Evolutionary conservation across 2,329 filamentous ascomycete genomes (phyloP), one percentile per base, ranked within the genome.

Genomic region (Beauveria sp.): DNA sequence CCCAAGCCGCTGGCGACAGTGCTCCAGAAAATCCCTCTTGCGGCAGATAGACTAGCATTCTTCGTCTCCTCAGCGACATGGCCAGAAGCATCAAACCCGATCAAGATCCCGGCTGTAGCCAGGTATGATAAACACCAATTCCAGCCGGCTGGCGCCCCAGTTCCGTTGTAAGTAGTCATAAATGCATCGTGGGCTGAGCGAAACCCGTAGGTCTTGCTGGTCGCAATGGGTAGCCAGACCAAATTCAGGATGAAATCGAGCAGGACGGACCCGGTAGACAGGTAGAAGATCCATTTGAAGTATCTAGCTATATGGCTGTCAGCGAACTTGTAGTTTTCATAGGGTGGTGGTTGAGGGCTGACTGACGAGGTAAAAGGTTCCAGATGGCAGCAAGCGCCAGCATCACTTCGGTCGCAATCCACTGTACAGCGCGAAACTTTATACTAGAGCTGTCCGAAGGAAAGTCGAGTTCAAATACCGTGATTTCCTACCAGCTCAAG

Each of bases 101-200:
- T 84, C 60, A 86, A 67, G 46, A 85, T 79, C 46, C 83, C 83
- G 8, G 83, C 83, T 1, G 83, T 85, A 1, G 83, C 82, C 28
- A 84, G 78, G 68, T 83, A 86, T 4, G 81, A 84, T 3, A 86
- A 75, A 70, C 83, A 84, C 83, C 83, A 85, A 67, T 86, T 85
- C 83, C 83, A 85, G 3, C 78, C 82, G 1, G 77, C 73, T 0
- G 83, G 80, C 1, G 80, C 79, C 12, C 79, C 80, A 12, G 79
- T 82, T 2, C 78, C 79, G 61, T 86, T 86, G 67, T 84, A 84
- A 0, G 82, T 85, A 14, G 81, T 78, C 72, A 84, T 80, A 68
- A 86, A 85, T 9, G 83, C 83, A 62, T 84, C 82, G 41, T 83
- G 74, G 0, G 83, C 75, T 1, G 80, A 76, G n/a, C 83, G 79